Percentiles rank a stretch among this genome's conserved stretches.
Conservation (phyloP, 208 protist species). For the Leishmania tropica region DNA sequence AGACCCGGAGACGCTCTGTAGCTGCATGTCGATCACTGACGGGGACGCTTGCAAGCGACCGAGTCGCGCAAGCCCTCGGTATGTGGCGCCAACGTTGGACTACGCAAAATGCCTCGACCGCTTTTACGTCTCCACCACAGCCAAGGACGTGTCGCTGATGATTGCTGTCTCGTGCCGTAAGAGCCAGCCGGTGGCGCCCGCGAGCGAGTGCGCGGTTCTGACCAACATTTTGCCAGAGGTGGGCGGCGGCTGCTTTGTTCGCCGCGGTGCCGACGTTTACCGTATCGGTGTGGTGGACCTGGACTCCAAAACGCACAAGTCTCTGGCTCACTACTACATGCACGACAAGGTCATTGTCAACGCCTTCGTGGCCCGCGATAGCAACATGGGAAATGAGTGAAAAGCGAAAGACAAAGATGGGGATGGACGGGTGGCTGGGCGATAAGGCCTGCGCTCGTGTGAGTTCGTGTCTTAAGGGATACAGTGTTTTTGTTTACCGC, state of each 20-base stretch:
- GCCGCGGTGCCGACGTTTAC: conserved; percentile 27
- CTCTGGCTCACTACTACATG: conserved; percentile 59
- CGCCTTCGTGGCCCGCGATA: conserved; percentile 34
- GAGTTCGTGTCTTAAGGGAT: background rate
- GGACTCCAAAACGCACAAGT: conserved; percentile 69
- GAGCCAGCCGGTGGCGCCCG: conserved; percentile 7
- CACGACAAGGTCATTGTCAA: conserved; percentile 52
- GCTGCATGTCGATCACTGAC: conserved; percentile 7
- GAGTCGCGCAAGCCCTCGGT: background rate
- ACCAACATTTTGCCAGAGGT: conserved; percentile 1
- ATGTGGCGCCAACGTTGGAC: conserved; percentile 31
- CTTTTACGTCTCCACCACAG: conserved; percentile 78
- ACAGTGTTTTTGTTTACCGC: background rate
- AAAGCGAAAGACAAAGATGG: background rate
- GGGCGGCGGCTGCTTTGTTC: conserved; percentile 28
- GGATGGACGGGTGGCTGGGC: background rate
- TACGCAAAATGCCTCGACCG: conserved; percentile 45
- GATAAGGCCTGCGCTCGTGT: background rate
- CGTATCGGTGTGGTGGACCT: conserved; percentile 77
- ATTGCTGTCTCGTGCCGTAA: conserved; percentile 37
- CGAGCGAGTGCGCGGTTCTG: background rate
- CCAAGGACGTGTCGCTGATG: conserved; percentile 73
- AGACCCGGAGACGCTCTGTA: conserved; percentile 12
- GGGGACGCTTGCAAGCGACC: background rate
- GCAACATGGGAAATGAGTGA: background rate